Base-by-base conservation (phyloP, 495 filamentous ascomycete genomes). In the Neurospora sp. region DNA sequence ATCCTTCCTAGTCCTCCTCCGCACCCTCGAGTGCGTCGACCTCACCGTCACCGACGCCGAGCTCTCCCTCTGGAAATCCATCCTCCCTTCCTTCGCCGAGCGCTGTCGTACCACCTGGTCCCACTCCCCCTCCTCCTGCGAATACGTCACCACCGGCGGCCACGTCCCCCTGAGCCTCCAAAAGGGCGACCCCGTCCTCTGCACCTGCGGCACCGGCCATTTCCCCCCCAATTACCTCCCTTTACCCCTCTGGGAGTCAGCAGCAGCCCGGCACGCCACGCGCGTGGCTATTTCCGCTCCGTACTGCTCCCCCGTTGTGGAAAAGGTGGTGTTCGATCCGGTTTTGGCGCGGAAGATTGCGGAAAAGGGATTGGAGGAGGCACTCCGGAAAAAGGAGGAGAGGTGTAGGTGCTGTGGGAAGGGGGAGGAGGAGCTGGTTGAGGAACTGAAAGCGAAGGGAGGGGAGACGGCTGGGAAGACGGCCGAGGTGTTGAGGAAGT, bases 51-150 rank as follows among this genome's bases (percentile, higher is more conserved):
- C 80, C 37, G 78, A 84, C 35, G 81, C 76, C 14, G 87, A 88
- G 77, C 73, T 87, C 8, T 44, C 39, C 12, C 80, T 86, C 14
- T 90, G 86, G 88, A 88, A 86, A 75, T 72, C 80, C 35, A 69
- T 80, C 2, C 73, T 89, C 14, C 82, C 87, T 1, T 83, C 83
- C 4, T 77, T 85, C 39, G 84, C 81, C 9, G 88, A 90, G 76
- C 82, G 88, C 7, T 89, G 87, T 71, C 80, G 88, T 20, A 83
- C 80, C 10, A 83, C 80, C 10, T 90, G 85, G 85, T 72, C 76
- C 2, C 88, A 90, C 71, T 69, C 68, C n/a, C 27, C 73, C 1
- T 71, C 75, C 0, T 69, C 71, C 9, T 90, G 88, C 74, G 84
- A 87, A 75, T 90, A 89, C 72, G 70, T 72, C n/a, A 77, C 22